Conservation (phyloP, 805 yeast genomes). For the Yarrowia bubula region DNA sequence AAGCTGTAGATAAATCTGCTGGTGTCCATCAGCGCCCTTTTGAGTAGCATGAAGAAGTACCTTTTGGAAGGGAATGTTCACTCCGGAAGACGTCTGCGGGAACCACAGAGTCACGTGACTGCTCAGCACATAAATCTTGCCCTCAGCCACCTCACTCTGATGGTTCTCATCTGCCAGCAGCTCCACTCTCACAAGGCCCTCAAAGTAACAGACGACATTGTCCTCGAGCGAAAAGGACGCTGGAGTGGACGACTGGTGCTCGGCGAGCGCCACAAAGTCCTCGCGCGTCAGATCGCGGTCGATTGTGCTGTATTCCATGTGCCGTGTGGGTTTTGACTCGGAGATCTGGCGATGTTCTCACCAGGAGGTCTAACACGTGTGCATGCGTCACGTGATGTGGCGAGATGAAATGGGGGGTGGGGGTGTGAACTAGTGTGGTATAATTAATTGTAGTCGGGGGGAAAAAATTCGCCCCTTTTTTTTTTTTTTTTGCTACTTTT, state of each 20-base stretch:
- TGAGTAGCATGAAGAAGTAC: conserved; percentile 36
- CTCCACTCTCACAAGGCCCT: conserved; percentile 21
- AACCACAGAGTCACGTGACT: conserved; percentile 36
- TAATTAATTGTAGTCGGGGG: too few relatives aligned
- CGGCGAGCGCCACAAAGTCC: conserved; percentile 35
- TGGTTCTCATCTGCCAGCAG: conserved; percentile 18
- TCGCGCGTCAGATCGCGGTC: conserved; percentile 28
- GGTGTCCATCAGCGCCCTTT: not conserved
- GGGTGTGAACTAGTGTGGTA: too few relatives aligned
- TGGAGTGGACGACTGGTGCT: conserved; percentile 39
- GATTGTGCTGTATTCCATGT: conserved; percentile 19
- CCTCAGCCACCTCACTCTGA: not conserved
- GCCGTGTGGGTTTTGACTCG: not conserved
- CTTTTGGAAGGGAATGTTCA: conserved; percentile 32
- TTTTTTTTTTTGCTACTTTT: too few relatives aligned
- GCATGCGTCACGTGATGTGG: not conserved
- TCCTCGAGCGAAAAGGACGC: conserved; percentile 39
- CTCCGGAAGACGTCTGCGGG: conserved; percentile 29
- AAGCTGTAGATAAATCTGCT: conserved; percentile 12
- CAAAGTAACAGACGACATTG: conserved; percentile 36
- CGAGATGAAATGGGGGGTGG: too few relatives aligned
- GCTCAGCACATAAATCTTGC: conserved; percentile 34
- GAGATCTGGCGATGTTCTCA: not conserved
- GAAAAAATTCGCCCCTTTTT: too few relatives aligned
- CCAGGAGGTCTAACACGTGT: conserved; percentile 18